These are phyloP conservation scores for Neurospora sp. DNA, from an alignment of 495 filamentous ascomycete species.

Conservation along the genomic window DNA sequence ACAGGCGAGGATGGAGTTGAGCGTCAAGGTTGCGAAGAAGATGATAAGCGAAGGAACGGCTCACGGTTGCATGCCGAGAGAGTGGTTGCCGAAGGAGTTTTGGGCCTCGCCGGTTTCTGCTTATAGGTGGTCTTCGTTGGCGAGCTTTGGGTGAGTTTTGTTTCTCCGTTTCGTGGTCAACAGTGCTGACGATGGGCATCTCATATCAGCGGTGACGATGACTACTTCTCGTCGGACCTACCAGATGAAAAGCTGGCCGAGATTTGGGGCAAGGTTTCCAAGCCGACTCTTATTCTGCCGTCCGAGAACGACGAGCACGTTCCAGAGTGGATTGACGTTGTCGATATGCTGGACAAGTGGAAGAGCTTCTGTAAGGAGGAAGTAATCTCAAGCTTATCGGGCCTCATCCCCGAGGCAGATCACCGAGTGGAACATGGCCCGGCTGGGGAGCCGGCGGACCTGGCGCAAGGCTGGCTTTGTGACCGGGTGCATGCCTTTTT, in stretches of 20 bases:
- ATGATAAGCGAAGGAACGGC: slow-evolving; percentile 43
- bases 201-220: slow-evolving; percentile 56
- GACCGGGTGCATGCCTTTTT: slow-evolving; percentile 30
- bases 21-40: slow-evolving; percentile 42
- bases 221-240: slow-evolving; percentile 80
- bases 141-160: slow-evolving; percentile 38
- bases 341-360: slow-evolving; percentile 56
- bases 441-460: not conserved
- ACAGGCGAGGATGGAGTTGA: slow-evolving; percentile 30
- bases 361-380: slow-evolving; percentile 22
- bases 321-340: slow-evolving; percentile 52
- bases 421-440: slow-evolving; percentile 28
- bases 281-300: slow-evolving; percentile 54
- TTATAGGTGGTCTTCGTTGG: slow-evolving; percentile 57
- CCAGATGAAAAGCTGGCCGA: slow-evolving; percentile 42
- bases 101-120: slow-evolving; percentile 51
- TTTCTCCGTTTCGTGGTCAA: not conserved
- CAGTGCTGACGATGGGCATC: not conserved
- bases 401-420: slow-evolving; percentile 32
- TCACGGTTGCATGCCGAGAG: slow-evolving; percentile 48
- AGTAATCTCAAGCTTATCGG: slow-evolving; percentile 30
- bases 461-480: slow-evolving; percentile 28
- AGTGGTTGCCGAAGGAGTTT: slow-evolving; percentile 39
- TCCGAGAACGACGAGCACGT: slow-evolving; percentile 67
- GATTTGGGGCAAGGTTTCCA: slow-evolving; percentile 53